Evolutionary conservation across 2,329 filamentous ascomycete species (phyloP).

Genomic region (Calonectria henricotiae): DNA sequence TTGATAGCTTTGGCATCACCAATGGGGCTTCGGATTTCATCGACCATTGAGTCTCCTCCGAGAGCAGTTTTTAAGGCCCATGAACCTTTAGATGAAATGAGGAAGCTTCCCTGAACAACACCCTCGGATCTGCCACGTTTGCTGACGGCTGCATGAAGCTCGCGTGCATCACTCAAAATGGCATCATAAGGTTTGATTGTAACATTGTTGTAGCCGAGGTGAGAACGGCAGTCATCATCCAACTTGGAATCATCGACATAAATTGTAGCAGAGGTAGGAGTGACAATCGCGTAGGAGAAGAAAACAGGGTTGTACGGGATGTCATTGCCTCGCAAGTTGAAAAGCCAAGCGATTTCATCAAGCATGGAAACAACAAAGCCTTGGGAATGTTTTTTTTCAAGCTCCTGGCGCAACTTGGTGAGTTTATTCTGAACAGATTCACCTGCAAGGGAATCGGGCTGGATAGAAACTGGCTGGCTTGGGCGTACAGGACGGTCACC

Average conservation of each 20-base stretch:
- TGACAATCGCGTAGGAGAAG: constrained; percentile 95
- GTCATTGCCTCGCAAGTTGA: constrained; percentile 94
- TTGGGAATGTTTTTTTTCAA: constrained; percentile 89
- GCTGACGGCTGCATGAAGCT: constrained; percentile 66
- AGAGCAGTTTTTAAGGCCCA: constrained; percentile 93
- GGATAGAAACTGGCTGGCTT: constrained; percentile 81
- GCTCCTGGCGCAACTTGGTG: constrained; percentile 87
- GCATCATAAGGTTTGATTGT: constrained; percentile 85
- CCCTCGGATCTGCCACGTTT: constrained; percentile 57
- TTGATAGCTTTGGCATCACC: constrained; percentile 95
- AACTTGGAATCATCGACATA: constrained; percentile 90
- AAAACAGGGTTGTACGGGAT: constrained; percentile 99
- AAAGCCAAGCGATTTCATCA: constrained; percentile 98
- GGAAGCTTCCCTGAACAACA: constrained; percentile 74
- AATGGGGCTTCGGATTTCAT: constrained; percentile 89
- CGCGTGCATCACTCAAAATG: constrained; percentile 85
- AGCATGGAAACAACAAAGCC: constrained; percentile 95
- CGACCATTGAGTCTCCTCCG: constrained; percentile 87
- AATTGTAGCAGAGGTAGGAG: constrained; percentile 81
- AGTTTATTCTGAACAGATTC: constrained; percentile 89
- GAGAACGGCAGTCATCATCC: constrained; percentile 76
- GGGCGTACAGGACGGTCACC: constrained; percentile 81
- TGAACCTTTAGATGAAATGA: constrained; percentile 90
- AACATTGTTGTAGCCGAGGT: constrained; percentile 81
- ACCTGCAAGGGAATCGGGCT: constrained; percentile 82